Evolutionary conservation across 192 early-diverging fungal species (phyloP), one percentile per base, ranked within the genome.

Genomic region (Umbelopsis isabellina): DNA sequence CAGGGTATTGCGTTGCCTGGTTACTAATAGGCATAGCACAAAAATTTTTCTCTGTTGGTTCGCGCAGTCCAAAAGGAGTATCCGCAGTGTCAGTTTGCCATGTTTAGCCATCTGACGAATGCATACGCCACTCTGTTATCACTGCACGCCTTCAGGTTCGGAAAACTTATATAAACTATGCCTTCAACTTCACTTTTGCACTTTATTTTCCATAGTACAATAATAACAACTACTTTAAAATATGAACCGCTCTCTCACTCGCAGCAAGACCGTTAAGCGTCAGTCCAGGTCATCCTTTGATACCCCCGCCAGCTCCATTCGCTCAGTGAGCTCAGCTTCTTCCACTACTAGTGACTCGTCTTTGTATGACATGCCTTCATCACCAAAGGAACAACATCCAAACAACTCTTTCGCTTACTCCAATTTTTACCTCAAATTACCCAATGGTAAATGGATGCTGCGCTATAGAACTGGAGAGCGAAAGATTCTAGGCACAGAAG

Each of bases 381-480:
- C 55, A 2, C 18, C 33, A 25, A 61, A 35, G 27, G 18, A 13
- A 11, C 13, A 35, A 33, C 55, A 35, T 35, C 37, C 37, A 41
- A 1, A 61, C 30, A 25, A 61, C 30, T 35, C 55, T 4, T 77
- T 77, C 41, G 71, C 75, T 49, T 79, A 79, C 46, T 79, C 77
- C 15, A 79, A 79, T 65, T 79, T 79, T 46, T 79, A 79, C 25
- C 25, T 75, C 30, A 70, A 75, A 46, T 44, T 79, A 21, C 77
- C 77, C 41, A 72, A 79, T 53, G 77, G 77, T 11, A 45, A 46
- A 53, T 79, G 73, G 73, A 79, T 79, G 77, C 37, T 79, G 16
- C 65, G 77, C 51, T 79, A 75, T 47, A 70, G 77, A 64, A 52
- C 65, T 44, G 72, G 72, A 30, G 70, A 79, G 13, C 77, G 77